Percentiles rank a stretch among this genome's conserved stretches.
These are phyloP conservation scores for Termitomyces sp. DNA, from an alignment of 768 basidiomycete species.

Conservation along the genomic window DNA sequence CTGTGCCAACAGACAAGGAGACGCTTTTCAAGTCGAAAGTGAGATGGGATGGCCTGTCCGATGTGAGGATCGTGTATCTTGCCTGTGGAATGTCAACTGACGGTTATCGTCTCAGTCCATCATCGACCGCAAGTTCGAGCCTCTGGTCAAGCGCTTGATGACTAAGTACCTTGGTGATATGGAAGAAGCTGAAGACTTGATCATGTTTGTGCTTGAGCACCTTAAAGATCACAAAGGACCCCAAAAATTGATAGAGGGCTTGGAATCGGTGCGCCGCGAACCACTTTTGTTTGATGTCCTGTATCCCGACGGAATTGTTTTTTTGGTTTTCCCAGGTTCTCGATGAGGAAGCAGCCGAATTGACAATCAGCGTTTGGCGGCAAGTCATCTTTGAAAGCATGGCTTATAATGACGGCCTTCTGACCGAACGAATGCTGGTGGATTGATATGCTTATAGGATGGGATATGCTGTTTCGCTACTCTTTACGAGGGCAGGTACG, in stretches of 20 bases:
- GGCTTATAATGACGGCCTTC: conserved; percentile 85
- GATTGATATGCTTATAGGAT: conserved; percentile 37
- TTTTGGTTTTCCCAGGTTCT: conserved; percentile 53
- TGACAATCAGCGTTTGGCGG: conserved; percentile 79
- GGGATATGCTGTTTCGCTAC: conserved; percentile 20
- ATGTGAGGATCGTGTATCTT: conserved; percentile 46
- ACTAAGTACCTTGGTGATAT: conserved; percentile 85
- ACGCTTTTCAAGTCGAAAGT: conserved; percentile 79
- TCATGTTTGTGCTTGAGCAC: conserved; percentile 92
- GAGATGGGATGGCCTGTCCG: conserved; percentile 86
- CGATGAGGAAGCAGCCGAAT: conserved; percentile 84
- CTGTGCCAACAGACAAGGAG: conserved; percentile 75
- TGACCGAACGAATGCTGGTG: conserved; percentile 80
- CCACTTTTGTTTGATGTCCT: neutral
- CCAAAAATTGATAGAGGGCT: conserved; percentile 78
- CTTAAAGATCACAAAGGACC: conserved; percentile 87
- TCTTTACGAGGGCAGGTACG: conserved; percentile 48
- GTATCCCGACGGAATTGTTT: neutral
- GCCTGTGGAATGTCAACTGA: conserved; percentile 12
- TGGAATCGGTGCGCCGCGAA: conserved; percentile 74
- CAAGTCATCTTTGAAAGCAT: conserved; percentile 94
- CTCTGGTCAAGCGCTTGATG: conserved; percentile 79
- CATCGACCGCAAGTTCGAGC: conserved; percentile 83
- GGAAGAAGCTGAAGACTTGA: conserved; percentile 81
- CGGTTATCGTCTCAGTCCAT: conserved; percentile 42